phyloP scores from a whole-genome alignment of 768 basidiomycete species.

The Lactarius trivialis region DNA sequence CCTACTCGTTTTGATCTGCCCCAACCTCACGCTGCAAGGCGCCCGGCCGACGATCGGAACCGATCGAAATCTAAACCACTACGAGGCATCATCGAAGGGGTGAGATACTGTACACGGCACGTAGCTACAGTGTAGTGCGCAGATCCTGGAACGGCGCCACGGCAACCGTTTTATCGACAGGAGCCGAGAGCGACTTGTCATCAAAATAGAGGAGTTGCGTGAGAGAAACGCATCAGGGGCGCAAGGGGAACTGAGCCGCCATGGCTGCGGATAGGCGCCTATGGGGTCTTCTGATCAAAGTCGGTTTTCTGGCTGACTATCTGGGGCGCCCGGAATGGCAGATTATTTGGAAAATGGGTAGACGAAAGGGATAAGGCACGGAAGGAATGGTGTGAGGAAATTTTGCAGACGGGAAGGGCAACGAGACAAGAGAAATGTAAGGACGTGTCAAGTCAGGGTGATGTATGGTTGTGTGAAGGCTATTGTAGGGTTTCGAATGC shows the following conservation, averaged over 20 bases:
- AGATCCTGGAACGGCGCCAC: neutral
- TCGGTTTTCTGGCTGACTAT: conserved; percentile 11
- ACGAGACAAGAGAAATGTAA: neutral
- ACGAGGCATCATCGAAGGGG: neutral
- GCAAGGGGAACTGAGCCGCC: neutral
- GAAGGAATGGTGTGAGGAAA: neutral
- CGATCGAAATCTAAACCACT: conserved; percentile 5
- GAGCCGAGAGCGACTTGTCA: neutral
- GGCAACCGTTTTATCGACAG: neutral
- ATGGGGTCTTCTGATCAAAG: conserved; percentile 19
- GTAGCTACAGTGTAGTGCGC: neutral
- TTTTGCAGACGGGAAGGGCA: conserved; percentile 1
- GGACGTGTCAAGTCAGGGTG: neutral
- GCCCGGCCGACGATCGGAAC: conserved; percentile 16
- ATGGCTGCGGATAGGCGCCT: conserved; percentile 13
- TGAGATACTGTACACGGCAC: neutral
- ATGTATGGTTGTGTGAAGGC: neutral
- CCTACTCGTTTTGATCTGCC: conserved; percentile 10
- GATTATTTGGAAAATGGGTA: conserved; percentile 11
- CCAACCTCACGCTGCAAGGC: neutral
- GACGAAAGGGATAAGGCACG: conserved; percentile 6
- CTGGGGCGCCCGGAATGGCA: conserved; percentile 12
- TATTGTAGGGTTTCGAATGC: conserved; percentile 4
- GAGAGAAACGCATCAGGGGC: neutral
- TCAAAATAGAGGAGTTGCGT: neutral